These are phyloP conservation scores for Apiotrichum siamense DNA, from an alignment of 1,284 basidiomycete species.

Conservation along the genomic window DNA sequence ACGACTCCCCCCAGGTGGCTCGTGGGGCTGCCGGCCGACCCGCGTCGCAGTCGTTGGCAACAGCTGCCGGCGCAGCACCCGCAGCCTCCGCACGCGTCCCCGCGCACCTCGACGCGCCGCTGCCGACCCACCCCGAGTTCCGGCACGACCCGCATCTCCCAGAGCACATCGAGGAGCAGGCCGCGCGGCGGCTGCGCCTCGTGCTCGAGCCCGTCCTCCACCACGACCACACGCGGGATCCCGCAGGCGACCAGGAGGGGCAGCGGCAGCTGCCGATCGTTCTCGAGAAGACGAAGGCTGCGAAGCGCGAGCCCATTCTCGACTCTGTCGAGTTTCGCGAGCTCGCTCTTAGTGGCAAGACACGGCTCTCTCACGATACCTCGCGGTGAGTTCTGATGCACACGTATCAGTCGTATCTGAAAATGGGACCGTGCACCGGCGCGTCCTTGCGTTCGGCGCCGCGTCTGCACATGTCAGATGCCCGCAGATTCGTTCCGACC, in stretches of 20 bases:
- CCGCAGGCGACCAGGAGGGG: too few relatives aligned
- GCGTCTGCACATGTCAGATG: too few relatives aligned
- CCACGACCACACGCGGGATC: constrained; percentile 18
- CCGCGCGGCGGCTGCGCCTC: neutral
- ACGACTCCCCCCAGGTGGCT: too few relatives aligned
- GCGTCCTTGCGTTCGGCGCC: too few relatives aligned
- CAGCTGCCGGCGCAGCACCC: too few relatives aligned
- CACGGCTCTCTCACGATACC: constrained; percentile 85
- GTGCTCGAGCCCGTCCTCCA: neutral
- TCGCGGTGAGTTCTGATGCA: constrained; percentile 60
- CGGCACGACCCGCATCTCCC: constrained; percentile 7
- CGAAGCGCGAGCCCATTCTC: too few relatives aligned
- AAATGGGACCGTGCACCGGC: too few relatives aligned
- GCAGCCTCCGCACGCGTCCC: too few relatives aligned
- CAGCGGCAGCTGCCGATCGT: constrained; percentile 22
- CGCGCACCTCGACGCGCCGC: constrained; percentile 4
- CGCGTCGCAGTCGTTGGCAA: too few relatives aligned
- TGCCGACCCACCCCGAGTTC: constrained; percentile 4
- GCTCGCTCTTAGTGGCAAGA: constrained; percentile 75
- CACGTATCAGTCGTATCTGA: neutral
- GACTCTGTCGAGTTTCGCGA: constrained; percentile 64
- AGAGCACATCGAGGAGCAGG: neutral
- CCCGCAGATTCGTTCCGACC: too few relatives aligned
- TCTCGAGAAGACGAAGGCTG: neutral
- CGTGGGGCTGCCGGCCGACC: neutral